A percentile compares a stretch with the other conserved stretches of the same genome.
Evolutionary conservation across 2,329 filamentous ascomycete genomes (phyloP).

Genomic region (Fusarium nelsonii): DNA sequence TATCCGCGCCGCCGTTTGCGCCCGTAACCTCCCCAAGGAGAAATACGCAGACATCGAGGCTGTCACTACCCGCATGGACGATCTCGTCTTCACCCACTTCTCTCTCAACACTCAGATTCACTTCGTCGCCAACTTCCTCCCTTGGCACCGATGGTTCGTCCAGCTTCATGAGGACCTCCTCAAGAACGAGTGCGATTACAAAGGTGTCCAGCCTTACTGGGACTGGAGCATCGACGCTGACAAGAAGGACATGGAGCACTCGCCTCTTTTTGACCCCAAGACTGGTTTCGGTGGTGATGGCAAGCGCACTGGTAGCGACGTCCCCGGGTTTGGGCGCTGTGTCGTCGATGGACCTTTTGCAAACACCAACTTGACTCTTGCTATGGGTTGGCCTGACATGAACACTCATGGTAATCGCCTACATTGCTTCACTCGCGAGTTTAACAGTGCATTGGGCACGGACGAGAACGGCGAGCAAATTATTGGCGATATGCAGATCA

Average conservation of each 20-base stretch:
- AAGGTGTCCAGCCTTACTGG: slow-evolving; percentile 26
- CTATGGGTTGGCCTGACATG: slow-evolving; percentile 26
- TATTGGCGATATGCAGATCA: slow-evolving; percentile 18
- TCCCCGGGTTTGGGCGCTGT: slow-evolving; percentile 16
- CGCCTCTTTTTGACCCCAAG: slow-evolving; percentile 17
- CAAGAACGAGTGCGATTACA: slow-evolving; percentile 15
- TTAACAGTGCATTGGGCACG: slow-evolving; percentile 1
- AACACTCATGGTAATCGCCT: not conserved
- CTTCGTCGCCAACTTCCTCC: slow-evolving; percentile 24
- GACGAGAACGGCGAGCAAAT: slow-evolving; percentile 1
- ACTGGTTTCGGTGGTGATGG: slow-evolving; percentile 20
- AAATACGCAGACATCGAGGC: not conserved
- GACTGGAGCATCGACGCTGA: slow-evolving; percentile 27
- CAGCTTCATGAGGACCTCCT: slow-evolving; percentile 24
- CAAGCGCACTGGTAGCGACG: not conserved
- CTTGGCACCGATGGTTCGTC: slow-evolving; percentile 25
- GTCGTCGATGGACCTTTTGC: slow-evolving; percentile 26
- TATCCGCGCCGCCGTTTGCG: slow-evolving; percentile 21
- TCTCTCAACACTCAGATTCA: slow-evolving; percentile 7
- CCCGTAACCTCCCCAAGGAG: slow-evolving; percentile 17
- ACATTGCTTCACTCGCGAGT: slow-evolving; percentile 25
- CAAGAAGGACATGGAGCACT: slow-evolving; percentile 3
- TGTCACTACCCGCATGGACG: slow-evolving; percentile 11
- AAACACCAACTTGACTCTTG: slow-evolving; percentile 19
- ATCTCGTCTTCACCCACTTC: slow-evolving; percentile 21